Conservation (phyloP, 169 alveolate genomes). For the Eimeria praecox region DNA sequence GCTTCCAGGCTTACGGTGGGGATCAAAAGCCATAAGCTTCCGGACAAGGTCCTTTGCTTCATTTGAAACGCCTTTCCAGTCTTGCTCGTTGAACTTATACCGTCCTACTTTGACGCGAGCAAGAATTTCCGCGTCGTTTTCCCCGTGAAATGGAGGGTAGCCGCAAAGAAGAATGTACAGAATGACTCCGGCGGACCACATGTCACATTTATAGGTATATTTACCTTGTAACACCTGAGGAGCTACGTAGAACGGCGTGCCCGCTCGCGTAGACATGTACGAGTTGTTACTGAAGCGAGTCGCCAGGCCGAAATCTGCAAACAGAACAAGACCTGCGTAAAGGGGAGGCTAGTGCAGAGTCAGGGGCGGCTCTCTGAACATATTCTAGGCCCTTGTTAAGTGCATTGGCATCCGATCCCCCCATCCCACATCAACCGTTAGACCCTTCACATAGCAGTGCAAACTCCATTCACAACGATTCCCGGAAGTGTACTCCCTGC, state of each 20-base stretch:
- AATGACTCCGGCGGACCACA: slow-evolving; percentile 97
- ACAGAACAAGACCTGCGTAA: neutral
- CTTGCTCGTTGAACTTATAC: slow-evolving; percentile 88
- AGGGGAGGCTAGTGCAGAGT: neutral
- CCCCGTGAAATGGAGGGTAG: slow-evolving; percentile 92
- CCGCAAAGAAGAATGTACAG: slow-evolving; percentile 93
- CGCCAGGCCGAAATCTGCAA: slow-evolving; percentile 92
- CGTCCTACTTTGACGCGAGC: slow-evolving; percentile 83
- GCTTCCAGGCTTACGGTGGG: slow-evolving; percentile 55
- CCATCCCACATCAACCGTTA: neutral
- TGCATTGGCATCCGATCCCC: neutral
- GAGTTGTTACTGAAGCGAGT: slow-evolving; percentile 86
- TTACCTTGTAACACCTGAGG: slow-evolving; percentile 97
- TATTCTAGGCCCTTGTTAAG: neutral
- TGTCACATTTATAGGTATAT: slow-evolving; percentile 96
- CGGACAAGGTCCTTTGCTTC: slow-evolving; percentile 96
- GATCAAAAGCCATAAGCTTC: slow-evolving; percentile 89
- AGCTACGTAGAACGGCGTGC: slow-evolving; percentile 97
- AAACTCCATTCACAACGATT: neutral
- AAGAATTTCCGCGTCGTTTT: slow-evolving; percentile 90
- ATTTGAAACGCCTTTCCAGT: slow-evolving; percentile 92
- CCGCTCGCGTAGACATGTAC: slow-evolving; percentile 82
- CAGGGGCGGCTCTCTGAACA: neutral
- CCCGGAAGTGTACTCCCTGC: neutral
- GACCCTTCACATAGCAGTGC: neutral